Evolutionary conservation across 140 eudicot genomes (phyloP).

Genomic region (Cichorium intybus): DNA sequence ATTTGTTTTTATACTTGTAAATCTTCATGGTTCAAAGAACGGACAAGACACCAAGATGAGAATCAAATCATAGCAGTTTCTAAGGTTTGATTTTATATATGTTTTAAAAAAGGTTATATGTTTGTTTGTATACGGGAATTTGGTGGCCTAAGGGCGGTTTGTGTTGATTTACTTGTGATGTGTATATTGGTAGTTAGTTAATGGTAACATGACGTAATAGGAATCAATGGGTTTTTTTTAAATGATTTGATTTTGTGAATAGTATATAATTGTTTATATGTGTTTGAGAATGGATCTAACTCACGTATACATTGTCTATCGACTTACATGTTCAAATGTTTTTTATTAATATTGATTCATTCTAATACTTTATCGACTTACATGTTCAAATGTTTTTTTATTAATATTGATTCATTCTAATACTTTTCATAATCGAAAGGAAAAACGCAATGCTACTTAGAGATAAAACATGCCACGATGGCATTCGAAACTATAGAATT

Average conservation of each 20-base stretch:
- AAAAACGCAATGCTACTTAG: slow-evolving; percentile 18
- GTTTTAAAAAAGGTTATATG: slow-evolving; percentile 1
- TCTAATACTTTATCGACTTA: slow-evolving; percentile 23
- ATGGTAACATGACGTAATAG: background rate
- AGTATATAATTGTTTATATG: too few species aligned
- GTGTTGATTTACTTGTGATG: background rate
- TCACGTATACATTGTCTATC: slow-evolving; percentile 8
- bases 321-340: slow-evolving; percentile 13
- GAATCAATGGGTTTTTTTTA: too few species aligned
- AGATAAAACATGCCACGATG: slow-evolving; percentile 13
- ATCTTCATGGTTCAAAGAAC: slow-evolving; percentile 46
- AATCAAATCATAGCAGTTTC: slow-evolving; percentile 38
- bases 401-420: slow-evolving; percentile 4
- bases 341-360: slow-evolving; percentile 6
- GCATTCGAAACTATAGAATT: background rate
- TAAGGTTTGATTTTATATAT: background rate
- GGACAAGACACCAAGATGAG: slow-evolving; percentile 41
- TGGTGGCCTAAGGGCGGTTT: background rate
- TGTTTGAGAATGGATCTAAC: slow-evolving; percentile 11
- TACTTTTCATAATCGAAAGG: background rate
- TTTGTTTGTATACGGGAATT: background rate
- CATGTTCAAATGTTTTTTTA: background rate
- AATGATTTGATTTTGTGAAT: too few species aligned
- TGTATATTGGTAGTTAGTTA: background rate
- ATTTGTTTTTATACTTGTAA: slow-evolving; percentile 16